Conservation (phyloP, 1,284 basidiomycete genomes). For the Moniliella sp. region DNA sequence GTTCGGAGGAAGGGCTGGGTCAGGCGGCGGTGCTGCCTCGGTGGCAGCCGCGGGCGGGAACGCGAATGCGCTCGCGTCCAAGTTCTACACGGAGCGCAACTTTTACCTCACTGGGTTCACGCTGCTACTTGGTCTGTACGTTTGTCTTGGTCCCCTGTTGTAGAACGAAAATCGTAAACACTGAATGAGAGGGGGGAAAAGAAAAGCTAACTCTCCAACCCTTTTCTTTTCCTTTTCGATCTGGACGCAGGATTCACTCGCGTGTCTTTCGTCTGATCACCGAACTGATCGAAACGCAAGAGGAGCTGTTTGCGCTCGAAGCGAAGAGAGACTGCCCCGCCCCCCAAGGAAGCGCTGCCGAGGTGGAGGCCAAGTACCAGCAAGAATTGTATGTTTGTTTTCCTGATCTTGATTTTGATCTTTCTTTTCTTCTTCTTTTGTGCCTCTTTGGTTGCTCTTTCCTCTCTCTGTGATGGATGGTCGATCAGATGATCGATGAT, state of each 20-base stretch:
- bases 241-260: slow-evolving; percentile 46
- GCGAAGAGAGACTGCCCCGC: slow-evolving; percentile 37
- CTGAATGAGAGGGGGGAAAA: too few species aligned
- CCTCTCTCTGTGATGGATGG: slow-evolving; percentile 1
- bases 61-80: slow-evolving; percentile 53
- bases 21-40: slow-evolving; percentile 18
- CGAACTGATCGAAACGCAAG: slow-evolving; percentile 71
- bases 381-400: slow-evolving; percentile 7
- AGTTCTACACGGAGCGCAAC: slow-evolving; percentile 57
- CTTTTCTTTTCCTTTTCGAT: background rate
- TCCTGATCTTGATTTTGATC: background rate
- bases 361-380: slow-evolving; percentile 25
- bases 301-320: slow-evolving; percentile 63
- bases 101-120: slow-evolving; percentile 60
- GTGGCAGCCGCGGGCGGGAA: slow-evolving; percentile 53
- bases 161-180: background rate
- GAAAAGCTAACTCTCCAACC: background rate
- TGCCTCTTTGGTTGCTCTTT: slow-evolving; percentile 1
- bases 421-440: background rate
- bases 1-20: slow-evolving; percentile 14
- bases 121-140: slow-evolving; percentile 48
- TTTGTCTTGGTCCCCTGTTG: slow-evolving; percentile 1
- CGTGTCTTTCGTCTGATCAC: slow-evolving; percentile 76
- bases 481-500: too few species aligned
- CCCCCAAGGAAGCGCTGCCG: background rate